Evolutionary conservation across 2,329 filamentous ascomycete species (phyloP), one percentile per base, ranked within the genome.

Genomic region (Paraphaeosphaeria minitans): DNA sequence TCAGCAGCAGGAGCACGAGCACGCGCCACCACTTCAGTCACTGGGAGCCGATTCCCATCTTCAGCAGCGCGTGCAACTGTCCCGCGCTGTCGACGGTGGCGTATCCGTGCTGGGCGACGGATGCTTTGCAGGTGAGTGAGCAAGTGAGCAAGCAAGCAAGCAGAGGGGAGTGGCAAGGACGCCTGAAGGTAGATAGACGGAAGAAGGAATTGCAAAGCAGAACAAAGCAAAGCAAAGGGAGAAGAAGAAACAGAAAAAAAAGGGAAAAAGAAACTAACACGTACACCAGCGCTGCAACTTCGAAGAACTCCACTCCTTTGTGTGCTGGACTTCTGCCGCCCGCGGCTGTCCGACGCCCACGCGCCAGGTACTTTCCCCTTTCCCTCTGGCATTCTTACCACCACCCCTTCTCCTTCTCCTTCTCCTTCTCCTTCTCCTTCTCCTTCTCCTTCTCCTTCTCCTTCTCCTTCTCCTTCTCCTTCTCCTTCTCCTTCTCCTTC

Each of bases 1-100:
- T 7, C 14, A 57, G 42, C 16, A 50, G 31, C 16, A 46, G n/a
- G n/a, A n/a, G 42, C 21, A 21, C 48, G 14, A 61, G 49, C 84
- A 85, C 7, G 81, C 87, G 41, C 6, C 48, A 53, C 14, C 39
- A 53, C 10, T 39, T 37, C 21, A 84, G 48, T 79, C 84, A 55
- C 66, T 89, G 29, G 74, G 82, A 19, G 76, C 80, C 58, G 79
- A 87, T 63, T 70, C 78, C 42, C 80, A 86, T 31, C 77, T 95
- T 49, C 75, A 84, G n/a, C 78, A 81, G 54, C 78, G 82, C 35
- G 92, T 73, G 69, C 43, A 60, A 67, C 29, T 74, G 71, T 56
- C 58, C 67, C n/a, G 27, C 50, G 22, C 27, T 71, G 43, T 54
- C 58, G 46, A 71, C 67, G 29, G 65, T 64, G 9, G 19, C 37